Conservation (phyloP, 768 basidiomycete genomes). For the Podaxis rugospora region DNA sequence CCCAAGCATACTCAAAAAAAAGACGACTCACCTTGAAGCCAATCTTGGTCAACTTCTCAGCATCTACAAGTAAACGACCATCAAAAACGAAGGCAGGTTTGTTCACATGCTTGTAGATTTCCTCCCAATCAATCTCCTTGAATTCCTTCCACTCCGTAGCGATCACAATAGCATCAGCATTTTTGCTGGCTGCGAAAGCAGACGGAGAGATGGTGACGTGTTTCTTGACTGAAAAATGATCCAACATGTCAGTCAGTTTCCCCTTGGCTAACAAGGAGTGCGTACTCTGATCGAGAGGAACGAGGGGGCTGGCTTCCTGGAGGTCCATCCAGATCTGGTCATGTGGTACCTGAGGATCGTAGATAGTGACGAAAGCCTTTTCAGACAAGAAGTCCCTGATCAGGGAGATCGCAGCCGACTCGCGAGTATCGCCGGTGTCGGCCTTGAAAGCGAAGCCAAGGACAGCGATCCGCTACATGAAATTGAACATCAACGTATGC, state of each 20-base stretch:
- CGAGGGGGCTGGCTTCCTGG: constrained; percentile 59
- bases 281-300: constrained; percentile 65
- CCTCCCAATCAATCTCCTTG: constrained; percentile 84
- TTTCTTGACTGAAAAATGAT: constrained; percentile 63
- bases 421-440: constrained; percentile 98
- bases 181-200: constrained; percentile 83
- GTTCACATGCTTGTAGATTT: constrained; percentile 83
- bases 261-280: constrained; percentile 13
- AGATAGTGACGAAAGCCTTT: constrained; percentile 80
- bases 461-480: constrained; percentile 77
- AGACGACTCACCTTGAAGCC: constrained; percentile 73
- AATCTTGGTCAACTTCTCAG: constrained; percentile 71
- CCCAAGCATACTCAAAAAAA: not conserved
- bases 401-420: constrained; percentile 92
- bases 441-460: constrained; percentile 99
- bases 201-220: constrained; percentile 75
- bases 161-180: constrained; percentile 91
- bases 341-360: constrained; percentile 86
- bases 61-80: constrained; percentile 84
- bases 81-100: constrained; percentile 99
- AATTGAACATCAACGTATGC: not conserved
- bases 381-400: constrained; percentile 92
- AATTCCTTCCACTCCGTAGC: constrained; percentile 99
- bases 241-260: constrained; percentile 2
- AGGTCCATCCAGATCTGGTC: constrained; percentile 87